These are phyloP conservation scores for Rosa persica DNA, from an alignment of 306 rosid species.

Conservation along the genomic window DNA sequence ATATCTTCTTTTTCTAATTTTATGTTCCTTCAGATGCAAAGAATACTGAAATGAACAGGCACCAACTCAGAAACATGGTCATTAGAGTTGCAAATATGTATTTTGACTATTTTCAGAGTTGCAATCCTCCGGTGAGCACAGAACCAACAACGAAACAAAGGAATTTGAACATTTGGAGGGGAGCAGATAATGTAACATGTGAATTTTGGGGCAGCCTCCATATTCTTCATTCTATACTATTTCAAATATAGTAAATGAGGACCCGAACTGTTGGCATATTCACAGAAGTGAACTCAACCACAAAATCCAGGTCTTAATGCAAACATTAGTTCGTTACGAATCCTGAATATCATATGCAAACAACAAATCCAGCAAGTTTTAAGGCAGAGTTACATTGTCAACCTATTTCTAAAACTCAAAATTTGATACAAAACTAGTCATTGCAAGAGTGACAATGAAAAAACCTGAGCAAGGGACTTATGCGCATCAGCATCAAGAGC, in stretches of 20 bases:
- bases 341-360: background rate
- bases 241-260: background rate
- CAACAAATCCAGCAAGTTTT: background rate
- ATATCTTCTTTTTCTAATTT: background rate
- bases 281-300: background rate
- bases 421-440: background rate
- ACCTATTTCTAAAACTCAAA: background rate
- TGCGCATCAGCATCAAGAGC: slow-evolving; percentile 98
- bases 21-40: background rate
- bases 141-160: background rate
- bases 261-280: background rate
- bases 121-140: background rate
- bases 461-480: slow-evolving; percentile 86
- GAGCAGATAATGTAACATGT: background rate
- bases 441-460: slow-evolving; percentile 3
- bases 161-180: background rate
- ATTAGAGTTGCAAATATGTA: background rate
- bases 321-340: background rate
- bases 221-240: background rate
- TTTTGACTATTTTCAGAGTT: background rate
- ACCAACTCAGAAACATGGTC: background rate
- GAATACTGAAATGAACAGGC: background rate
- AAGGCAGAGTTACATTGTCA: background rate
- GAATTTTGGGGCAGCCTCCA: background rate
- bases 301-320: background rate